Percentiles rank a stretch among this genome's conserved stretches.
Evolutionary conservation across 306 rosid species (phyloP).

Genomic region (Begonia fuchsioides): DNA sequence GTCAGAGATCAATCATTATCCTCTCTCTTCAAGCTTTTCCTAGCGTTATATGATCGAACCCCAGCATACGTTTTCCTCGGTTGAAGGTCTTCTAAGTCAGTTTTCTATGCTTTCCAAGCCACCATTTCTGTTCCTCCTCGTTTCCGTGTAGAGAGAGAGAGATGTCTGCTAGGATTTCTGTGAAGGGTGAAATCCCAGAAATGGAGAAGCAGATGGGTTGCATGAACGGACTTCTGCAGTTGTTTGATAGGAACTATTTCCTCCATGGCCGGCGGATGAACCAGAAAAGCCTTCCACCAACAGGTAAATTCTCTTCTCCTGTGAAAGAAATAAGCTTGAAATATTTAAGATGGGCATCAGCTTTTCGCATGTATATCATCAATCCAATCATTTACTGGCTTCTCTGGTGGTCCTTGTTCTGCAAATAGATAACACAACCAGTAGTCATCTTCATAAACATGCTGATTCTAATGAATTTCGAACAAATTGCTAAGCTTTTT

Average conservation of each 20-base stretch:
- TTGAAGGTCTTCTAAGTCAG: background rate
- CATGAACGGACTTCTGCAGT: slow-evolving; percentile 61
- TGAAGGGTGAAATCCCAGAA: slow-evolving; percentile 50
- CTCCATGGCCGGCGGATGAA: slow-evolving; percentile 23
- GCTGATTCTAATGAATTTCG: background rate
- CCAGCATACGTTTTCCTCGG: background rate
- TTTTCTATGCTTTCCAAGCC: background rate
- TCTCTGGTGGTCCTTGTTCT: background rate
- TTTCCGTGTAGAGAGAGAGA: slow-evolving; percentile 7
- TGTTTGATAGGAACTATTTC: slow-evolving; percentile 65
- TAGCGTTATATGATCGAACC: background rate
- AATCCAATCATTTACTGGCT: background rate
- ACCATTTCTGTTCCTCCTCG: background rate
- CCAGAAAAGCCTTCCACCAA: slow-evolving; percentile 31
- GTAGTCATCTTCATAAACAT: background rate
- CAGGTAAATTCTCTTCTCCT: slow-evolving; percentile 18
- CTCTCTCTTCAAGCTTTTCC: background rate
- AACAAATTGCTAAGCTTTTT: background rate
- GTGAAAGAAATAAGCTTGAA: too few relatives aligned
- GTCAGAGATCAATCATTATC: background rate
- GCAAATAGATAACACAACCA: background rate
- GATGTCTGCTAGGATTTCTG: slow-evolving; percentile 48
- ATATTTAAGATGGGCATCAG: too few relatives aligned
- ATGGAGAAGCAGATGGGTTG: slow-evolving; percentile 84
- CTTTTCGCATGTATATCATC: too few relatives aligned